These are phyloP conservation scores for Neonothopanus nambi DNA, from an alignment of 1,284 basidiomycete genomes.

Conservation along the genomic window DNA sequence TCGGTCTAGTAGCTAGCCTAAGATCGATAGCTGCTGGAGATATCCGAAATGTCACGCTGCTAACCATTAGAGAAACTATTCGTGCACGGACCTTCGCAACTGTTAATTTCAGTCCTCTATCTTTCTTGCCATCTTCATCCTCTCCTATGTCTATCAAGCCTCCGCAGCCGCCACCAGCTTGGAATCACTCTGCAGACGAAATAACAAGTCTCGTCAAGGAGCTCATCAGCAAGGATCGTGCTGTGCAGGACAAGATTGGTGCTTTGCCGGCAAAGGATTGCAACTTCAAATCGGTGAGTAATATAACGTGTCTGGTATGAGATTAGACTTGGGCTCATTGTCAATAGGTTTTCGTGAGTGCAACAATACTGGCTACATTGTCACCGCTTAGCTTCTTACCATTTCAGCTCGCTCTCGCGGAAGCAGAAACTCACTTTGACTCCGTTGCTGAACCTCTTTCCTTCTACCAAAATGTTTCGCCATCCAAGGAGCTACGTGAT, in stretches of 20 bases:
- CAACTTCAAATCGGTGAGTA: constrained; percentile 56
- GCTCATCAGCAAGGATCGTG: constrained; percentile 57
- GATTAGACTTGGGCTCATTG: constrained; percentile 7
- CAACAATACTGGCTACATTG: background rate
- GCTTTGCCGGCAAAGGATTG: constrained; percentile 58
- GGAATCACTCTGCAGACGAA: constrained; percentile 68
- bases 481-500: constrained; percentile 69
- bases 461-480: constrained; percentile 81
- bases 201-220: constrained; percentile 60
- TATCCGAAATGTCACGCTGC: constrained; percentile 35
- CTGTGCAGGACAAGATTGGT: constrained; percentile 61
- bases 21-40: constrained; percentile 40
- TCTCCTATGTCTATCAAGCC: constrained; percentile 43
- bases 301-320: background rate
- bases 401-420: constrained; percentile 53
- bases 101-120: constrained; percentile 6
- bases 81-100: constrained; percentile 13
- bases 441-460: constrained; percentile 55
- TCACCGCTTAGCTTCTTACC: background rate
- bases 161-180: constrained; percentile 66
- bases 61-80: constrained; percentile 12
- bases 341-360: constrained; percentile 64
- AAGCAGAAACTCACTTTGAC: constrained; percentile 57
- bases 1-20: constrained; percentile 37
- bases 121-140: constrained; percentile 6